Evolutionary conservation across 2,329 filamentous ascomycete species (phyloP).

Genomic region (Beauveria sp.): DNA sequence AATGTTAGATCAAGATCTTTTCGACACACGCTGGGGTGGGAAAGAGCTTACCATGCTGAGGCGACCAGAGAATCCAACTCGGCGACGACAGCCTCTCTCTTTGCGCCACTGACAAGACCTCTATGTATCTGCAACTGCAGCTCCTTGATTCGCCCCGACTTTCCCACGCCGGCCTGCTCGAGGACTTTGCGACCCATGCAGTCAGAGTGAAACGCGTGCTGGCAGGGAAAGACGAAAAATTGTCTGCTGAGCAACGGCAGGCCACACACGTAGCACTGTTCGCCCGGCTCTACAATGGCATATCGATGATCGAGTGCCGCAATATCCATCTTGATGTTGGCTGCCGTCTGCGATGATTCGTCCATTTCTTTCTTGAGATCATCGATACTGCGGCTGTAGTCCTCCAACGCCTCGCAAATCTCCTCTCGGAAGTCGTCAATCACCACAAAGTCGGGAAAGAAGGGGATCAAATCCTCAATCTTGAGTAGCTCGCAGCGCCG

Average conservation of each 20-base stretch:
- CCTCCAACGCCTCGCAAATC: conserved; percentile 82
- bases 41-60: conserved; percentile 63
- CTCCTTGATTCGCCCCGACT: conserved; percentile 73
- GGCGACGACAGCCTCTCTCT: conserved; percentile 73
- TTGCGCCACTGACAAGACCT: conserved; percentile 60
- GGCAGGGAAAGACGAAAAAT: conserved; percentile 97
- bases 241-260: conserved; percentile 81
- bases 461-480: conserved; percentile 95
- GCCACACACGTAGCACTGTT: conserved; percentile 84
- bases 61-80: conserved; percentile 92
- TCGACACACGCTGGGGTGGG: not conserved
- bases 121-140: conserved; percentile 77
- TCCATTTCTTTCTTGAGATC: conserved; percentile 90
- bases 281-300: conserved; percentile 92
- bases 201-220: conserved; percentile 95
- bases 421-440: conserved; percentile 99
- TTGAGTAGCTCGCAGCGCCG: conserved; percentile 84
- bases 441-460: conserved; percentile 97
- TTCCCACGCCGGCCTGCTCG: conserved; percentile 68
- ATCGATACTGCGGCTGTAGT: conserved; percentile 89
- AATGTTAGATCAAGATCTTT: conserved; percentile 15
- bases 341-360: conserved; percentile 78
- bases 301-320: conserved; percentile 79
- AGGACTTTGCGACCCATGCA: conserved; percentile 82
- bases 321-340: conserved; percentile 87